Percentiles rank a stretch among this genome's conserved stretches.
Evolutionary conservation across 306 rosid species (phyloP).

Genomic region (Notholithocarpus densiflorus): DNA sequence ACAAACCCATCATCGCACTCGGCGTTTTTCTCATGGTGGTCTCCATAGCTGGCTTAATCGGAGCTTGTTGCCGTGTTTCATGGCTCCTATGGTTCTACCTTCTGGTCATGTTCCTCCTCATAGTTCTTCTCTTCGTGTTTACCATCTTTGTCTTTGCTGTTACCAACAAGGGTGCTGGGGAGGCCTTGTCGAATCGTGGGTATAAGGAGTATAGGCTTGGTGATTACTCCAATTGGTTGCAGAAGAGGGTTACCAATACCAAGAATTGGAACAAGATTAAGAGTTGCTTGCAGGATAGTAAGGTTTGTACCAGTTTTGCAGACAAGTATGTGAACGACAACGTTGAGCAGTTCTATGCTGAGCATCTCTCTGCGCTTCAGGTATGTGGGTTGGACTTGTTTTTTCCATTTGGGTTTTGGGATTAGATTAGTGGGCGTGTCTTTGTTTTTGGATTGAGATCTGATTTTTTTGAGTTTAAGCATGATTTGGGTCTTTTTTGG

Average conservation of each 20-base stretch:
- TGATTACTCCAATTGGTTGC: conserved; percentile 82
- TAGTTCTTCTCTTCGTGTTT: conserved; percentile 48
- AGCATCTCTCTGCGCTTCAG: conserved; percentile 63
- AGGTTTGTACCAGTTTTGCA: conserved; percentile 38
- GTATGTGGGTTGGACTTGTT: conserved; percentile 20
- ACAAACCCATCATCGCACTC: conserved; percentile 56
- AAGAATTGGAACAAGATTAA: conserved; percentile 59
- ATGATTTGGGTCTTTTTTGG: background rate
- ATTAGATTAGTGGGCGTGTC: background rate
- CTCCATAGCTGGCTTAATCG: conserved; percentile 68
- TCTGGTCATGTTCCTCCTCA: conserved; percentile 74
- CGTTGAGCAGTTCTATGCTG: conserved; percentile 12
- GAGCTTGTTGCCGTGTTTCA: conserved; percentile 60
- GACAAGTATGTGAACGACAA: conserved; percentile 13
- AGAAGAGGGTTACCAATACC: conserved; percentile 49
- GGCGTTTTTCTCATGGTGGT: conserved; percentile 65
- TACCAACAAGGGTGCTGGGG: conserved; percentile 68
- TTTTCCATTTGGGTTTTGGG: background rate
- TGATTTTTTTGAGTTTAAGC: background rate
- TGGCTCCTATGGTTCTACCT: conserved; percentile 85
- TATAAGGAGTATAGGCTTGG: conserved; percentile 78
- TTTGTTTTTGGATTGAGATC: background rate
- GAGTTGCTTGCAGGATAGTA: conserved; percentile 56
- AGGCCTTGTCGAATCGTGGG: conserved; percentile 36
- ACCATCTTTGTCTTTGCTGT: conserved; percentile 68